phyloP scores from a whole-genome alignment of 2,329 filamentous ascomycete genomes.

The Leptosphaerulina australis region DNA sequence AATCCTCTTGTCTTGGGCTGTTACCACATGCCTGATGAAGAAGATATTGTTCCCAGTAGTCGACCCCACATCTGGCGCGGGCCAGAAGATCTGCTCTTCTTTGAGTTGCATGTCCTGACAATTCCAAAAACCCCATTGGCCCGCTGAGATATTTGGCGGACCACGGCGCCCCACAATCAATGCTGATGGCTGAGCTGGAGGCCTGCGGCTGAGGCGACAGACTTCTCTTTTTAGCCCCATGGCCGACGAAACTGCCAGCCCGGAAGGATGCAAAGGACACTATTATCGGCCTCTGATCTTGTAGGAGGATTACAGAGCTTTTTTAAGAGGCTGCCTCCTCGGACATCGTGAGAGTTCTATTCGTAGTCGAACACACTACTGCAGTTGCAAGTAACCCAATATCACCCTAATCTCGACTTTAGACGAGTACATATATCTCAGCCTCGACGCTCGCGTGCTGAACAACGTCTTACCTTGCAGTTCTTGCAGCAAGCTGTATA shows the following conservation, averaged over 20 bases:
- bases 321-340: conserved; percentile 14
- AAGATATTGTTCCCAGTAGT: neutral
- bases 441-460: conserved; percentile 3
- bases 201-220: conserved; percentile 18
- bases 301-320: conserved; percentile 8
- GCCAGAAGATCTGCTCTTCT: conserved; percentile 11
- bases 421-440: conserved; percentile 10
- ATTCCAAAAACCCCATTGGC: conserved; percentile 7
- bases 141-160: conserved; percentile 10
- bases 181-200: conserved; percentile 18
- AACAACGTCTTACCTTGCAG: conserved; percentile 3
- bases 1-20: neutral
- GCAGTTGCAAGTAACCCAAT: conserved; percentile 8
- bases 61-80: conserved; percentile 14
- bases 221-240: conserved; percentile 19
- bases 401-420: conserved; percentile 3
- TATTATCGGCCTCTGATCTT: conserved; percentile 11
- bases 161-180: conserved; percentile 13
- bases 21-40: neutral
- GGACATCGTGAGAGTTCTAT: conserved; percentile 3
- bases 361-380: conserved; percentile 16
- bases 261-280: conserved; percentile 10
- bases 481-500: conserved; percentile 1
- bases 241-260: conserved; percentile 18
- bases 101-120: conserved; percentile 10